A percentile compares a stretch with the other conserved stretches of the same genome.
Evolutionary conservation across 148 eudicot species (phyloP).

Genomic region (Heliamphora exappendiculata): DNA sequence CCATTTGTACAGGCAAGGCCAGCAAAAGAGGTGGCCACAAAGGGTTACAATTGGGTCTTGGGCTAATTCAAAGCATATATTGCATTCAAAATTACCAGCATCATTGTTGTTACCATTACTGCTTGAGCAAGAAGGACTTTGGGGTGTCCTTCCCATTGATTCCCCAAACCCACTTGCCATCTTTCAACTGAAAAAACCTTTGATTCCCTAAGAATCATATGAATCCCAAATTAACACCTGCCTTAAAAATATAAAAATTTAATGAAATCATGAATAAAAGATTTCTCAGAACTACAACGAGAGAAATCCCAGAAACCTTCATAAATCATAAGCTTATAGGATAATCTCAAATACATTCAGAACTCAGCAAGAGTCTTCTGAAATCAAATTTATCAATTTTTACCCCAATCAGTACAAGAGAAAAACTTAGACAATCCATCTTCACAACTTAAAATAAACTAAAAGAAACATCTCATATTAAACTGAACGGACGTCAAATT

Average conservation of each 20-base stretch:
- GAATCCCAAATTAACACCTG: not conserved
- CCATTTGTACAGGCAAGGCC: slow-evolving; percentile 75
- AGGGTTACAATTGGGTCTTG: slow-evolving; percentile 56
- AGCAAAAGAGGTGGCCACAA: slow-evolving; percentile 60
- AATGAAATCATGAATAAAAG: not conserved
- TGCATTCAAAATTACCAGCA: slow-evolving; percentile 49
- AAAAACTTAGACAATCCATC: not conserved
- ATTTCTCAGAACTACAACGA: not conserved
- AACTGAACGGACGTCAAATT: not conserved
- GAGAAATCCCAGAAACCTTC: not conserved
- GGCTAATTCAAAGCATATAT: slow-evolving; percentile 55
- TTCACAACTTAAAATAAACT: not conserved
- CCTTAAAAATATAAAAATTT: not conserved
- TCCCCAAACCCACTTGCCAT: slow-evolving; percentile 41
- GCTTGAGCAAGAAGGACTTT: slow-evolving; percentile 27
- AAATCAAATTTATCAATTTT: not conserved
- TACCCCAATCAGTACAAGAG: not conserved
- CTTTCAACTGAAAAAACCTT: slow-evolving; percentile 6
- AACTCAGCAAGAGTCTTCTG: not conserved
- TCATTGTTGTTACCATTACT: slow-evolving; percentile 27
- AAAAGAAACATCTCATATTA: not conserved
- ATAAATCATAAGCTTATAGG: not conserved
- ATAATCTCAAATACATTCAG: not conserved
- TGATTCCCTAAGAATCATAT: not conserved
- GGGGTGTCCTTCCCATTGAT: slow-evolving; percentile 22